Evolutionary conservation across 1,284 basidiomycete species (phyloP), one percentile per base, ranked within the genome.

Genomic region (Ustilago nuda): DNA sequence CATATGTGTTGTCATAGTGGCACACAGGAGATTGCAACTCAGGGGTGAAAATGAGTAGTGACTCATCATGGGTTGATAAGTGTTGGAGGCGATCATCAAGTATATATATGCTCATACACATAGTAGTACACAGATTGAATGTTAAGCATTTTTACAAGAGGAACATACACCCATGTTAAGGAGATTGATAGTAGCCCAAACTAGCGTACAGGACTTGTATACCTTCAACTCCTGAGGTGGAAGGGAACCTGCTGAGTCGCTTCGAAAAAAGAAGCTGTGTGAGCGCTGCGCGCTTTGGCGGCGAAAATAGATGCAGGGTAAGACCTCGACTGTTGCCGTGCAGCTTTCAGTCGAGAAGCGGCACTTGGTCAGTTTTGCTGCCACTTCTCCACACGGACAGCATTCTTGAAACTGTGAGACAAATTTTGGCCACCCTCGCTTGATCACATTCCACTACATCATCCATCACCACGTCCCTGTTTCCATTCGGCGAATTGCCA

Each of bases 301-400:
- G 45, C 45, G 37, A 54, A 54, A 37, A 36, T 36, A 54, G 52
- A 33, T 54, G 52, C 52, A 35, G 52, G 32, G 33, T 54, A 19
- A 19, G 35, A 54, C 13, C 9, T 35, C n/a, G 19, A 55, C 53
- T 55, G 48, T 50, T 8, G n/a, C 4, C 27, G 48, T 50, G 23
- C 37, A 39, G 37, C 19, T 15, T 52, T 13, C 4, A 19, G n/a
- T 48, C 45, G 45, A 48, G 45, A 4, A 23, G 8, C 19, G 48
- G 23, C 48, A 51, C 48, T 51, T 51, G 27, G 30, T 19, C 66
- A 56, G 56, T 69, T 56, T 64, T 54, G 54, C 36, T 64, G 52
- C 56, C 65, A 52, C 61, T 68, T 69, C 67, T 69, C 67, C 67
- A 69, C 67, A 69, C 57, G 3, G 61, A 37, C 46, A 30, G 19